These are phyloP conservation scores for Scutellaria barbata DNA, from an alignment of 257 asterid genomes.

Conservation along the genomic window DNA sequence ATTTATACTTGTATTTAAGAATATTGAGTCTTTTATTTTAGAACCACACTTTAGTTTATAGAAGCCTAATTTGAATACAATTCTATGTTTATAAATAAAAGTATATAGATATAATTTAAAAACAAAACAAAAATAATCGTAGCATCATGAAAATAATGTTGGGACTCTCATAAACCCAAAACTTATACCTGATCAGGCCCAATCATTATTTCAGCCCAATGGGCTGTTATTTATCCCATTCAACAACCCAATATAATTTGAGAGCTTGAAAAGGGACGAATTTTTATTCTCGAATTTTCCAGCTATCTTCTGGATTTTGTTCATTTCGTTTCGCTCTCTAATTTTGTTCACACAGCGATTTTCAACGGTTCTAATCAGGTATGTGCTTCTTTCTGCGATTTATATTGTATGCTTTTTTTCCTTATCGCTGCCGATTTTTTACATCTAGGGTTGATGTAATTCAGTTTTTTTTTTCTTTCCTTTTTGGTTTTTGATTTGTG, in stretches of 20 bases:
- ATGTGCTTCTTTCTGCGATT: background rate
- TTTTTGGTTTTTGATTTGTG: background rate
- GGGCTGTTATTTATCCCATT: background rate
- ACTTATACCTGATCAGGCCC: background rate
- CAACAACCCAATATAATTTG: background rate
- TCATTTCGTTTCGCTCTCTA: conserved; percentile 13
- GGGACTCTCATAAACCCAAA: background rate
- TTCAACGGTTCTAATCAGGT: conserved; percentile 27
- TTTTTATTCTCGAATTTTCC: background rate
- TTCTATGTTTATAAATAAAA: too few relatives aligned
- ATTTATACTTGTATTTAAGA: too few relatives aligned
- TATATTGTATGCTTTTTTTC: background rate
- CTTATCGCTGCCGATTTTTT: background rate
- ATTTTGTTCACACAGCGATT: background rate
- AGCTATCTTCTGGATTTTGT: background rate
- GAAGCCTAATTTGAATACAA: too few relatives aligned
- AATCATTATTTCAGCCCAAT: background rate
- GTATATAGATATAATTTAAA: too few relatives aligned
- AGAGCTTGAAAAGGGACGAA: background rate
- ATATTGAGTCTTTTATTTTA: too few relatives aligned
- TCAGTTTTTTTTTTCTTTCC: background rate
- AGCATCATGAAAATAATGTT: background rate
- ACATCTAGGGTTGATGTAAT: conserved; percentile 10
- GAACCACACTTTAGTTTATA: too few relatives aligned
- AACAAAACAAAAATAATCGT: too few relatives aligned